A percentile compares a stretch with the other conserved stretches of the same genome.
phyloP scores from a whole-genome alignment of 1,284 basidiomycete species.

The Pisolithus thermaeus region DNA sequence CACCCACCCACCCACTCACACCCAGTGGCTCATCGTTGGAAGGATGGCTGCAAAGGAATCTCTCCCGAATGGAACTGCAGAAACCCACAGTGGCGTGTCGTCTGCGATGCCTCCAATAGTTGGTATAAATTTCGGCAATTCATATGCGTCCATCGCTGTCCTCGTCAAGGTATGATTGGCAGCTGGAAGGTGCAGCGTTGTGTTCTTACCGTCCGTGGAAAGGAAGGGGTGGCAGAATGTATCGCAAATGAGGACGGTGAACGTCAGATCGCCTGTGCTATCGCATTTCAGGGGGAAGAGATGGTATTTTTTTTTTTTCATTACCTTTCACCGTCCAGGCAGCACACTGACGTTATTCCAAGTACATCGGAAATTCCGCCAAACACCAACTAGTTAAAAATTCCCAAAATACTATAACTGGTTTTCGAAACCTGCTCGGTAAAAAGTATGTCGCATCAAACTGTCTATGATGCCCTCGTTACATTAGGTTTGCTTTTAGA shows the following conservation, averaged over 20 bases:
- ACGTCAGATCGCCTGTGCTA: constrained; percentile 93
- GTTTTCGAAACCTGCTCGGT: constrained; percentile 91
- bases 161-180: constrained; percentile 74
- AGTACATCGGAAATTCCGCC: constrained; percentile 97
- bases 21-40: neutral
- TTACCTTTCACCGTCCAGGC: neutral
- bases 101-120: constrained; percentile 51
- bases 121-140: constrained; percentile 97
- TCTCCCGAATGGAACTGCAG: constrained; percentile 35
- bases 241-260: constrained; percentile 99
- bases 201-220: constrained; percentile 3
- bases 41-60: constrained; percentile 22
- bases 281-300: constrained; percentile 90
- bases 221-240: constrained; percentile 88
- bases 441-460: constrained; percentile 58
- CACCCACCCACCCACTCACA: neutral
- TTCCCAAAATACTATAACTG: constrained; percentile 88
- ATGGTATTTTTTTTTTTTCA: constrained; percentile 49
- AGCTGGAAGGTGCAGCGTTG: neutral
- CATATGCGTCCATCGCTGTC: constrained; percentile 92
- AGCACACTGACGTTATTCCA: constrained; percentile 1
- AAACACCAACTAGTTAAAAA: constrained; percentile 96
- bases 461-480: neutral
- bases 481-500: constrained; percentile 30
- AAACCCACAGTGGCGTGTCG: constrained; percentile 27